phyloP scores from a whole-genome alignment of 495 filamentous ascomycete genomes.

The Lineolata rhizophorae region DNA sequence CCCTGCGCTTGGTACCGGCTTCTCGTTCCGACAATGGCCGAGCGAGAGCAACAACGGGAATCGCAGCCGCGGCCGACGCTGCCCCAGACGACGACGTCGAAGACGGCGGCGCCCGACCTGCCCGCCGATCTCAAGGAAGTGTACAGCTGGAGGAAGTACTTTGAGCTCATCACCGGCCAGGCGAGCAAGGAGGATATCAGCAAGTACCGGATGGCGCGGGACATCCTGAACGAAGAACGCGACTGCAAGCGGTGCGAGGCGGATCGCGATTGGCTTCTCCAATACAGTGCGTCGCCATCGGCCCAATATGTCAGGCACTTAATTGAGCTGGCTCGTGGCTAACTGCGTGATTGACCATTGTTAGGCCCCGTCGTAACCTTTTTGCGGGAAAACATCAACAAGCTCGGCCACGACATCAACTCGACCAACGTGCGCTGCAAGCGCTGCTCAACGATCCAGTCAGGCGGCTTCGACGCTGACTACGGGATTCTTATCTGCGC shows the following conservation, averaged over 20 bases:
- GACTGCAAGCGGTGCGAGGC: conserved; percentile 63
- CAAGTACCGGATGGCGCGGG: conserved; percentile 42
- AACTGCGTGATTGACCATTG: too few species aligned
- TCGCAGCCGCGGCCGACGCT: too few species aligned
- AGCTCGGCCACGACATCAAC: conserved; percentile 55
- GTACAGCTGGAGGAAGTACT: conserved; percentile 56
- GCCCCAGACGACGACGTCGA: too few species aligned
- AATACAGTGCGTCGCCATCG: conserved; percentile 34
- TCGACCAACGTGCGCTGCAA: conserved; percentile 56
- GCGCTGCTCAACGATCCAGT: conserved; percentile 42
- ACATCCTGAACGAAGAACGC: conserved; percentile 38
- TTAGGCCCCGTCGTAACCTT: conserved; percentile 67
- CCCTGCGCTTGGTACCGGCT: too few species aligned
- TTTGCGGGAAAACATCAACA: conserved; percentile 51
- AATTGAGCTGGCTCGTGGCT: too few species aligned
- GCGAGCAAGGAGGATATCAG: conserved; percentile 36
- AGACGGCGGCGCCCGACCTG: too few species aligned
- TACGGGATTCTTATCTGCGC: conserved; percentile 81
- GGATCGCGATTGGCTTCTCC: conserved; percentile 55
- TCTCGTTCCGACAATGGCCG: too few species aligned
- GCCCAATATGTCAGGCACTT: neutral
- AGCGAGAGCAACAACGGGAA: too few species aligned
- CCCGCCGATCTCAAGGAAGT: too few species aligned
- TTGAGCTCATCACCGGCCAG: conserved; percentile 48
- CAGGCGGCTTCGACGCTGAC: conserved; percentile 62